Evolutionary conservation across 2,329 filamentous ascomycete genomes (phyloP).

Genomic region (Helicocarpus griseus): DNA sequence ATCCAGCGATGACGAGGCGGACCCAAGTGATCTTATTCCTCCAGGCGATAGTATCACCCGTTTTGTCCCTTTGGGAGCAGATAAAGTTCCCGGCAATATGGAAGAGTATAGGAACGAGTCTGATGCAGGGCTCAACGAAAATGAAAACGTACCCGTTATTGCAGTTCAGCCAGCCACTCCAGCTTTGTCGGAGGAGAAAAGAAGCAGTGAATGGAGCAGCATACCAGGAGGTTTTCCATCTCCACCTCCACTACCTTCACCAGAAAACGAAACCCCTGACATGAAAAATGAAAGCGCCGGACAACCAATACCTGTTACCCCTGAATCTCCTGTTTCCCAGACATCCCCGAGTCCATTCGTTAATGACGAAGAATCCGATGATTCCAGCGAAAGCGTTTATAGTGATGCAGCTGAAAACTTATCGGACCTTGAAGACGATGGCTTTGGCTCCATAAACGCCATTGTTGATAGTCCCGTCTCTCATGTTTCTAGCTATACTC

Average conservation of each 20-base stretch:
- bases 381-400: conserved; percentile 38
- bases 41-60: background rate
- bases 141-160: conserved; percentile 32
- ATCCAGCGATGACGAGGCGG: conserved; percentile 30
- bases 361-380: conserved; percentile 27
- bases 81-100: conserved; percentile 7
- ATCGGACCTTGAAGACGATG: conserved; percentile 28
- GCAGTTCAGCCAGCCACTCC: conserved; percentile 40
- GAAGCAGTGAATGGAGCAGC: conserved; percentile 36
- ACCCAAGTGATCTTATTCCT: conserved; percentile 1
- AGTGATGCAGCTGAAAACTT: conserved; percentile 36
- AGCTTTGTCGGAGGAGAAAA: conserved; percentile 27
- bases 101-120: background rate
- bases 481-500: conserved; percentile 1
- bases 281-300: background rate
- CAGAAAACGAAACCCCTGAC: background rate
- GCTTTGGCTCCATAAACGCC: conserved; percentile 42
- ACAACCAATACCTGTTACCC: background rate
- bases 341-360: conserved; percentile 10
- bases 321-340: background rate
- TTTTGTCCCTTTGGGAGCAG: conserved; percentile 1
- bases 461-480: conserved; percentile 24
- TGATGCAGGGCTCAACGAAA: background rate
- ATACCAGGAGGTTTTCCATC: conserved; percentile 52
- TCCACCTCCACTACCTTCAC: conserved; percentile 22